Conservation (phyloP, 805 yeast genomes). For the Isabelozyma rhagii region DNA sequence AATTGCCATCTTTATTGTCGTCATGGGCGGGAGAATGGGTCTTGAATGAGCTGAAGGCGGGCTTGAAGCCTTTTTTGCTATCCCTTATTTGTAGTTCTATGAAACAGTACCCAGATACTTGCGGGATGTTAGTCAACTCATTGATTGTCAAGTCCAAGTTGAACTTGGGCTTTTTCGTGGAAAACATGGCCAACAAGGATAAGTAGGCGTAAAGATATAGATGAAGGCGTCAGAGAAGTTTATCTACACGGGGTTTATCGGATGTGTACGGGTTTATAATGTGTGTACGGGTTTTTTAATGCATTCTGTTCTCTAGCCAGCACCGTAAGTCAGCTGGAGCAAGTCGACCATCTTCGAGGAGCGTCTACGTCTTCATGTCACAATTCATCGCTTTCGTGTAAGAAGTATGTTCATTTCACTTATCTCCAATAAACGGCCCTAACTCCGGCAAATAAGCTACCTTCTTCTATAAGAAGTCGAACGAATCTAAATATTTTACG, state of each 20-base stretch:
- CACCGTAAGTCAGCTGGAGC: too few species aligned
- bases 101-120: conserved; percentile 63
- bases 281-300: too few species aligned
- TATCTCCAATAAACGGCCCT: too few species aligned
- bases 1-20: not conserved
- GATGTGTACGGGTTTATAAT: not conserved
- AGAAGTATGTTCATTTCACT: too few species aligned
- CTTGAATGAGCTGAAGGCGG: not conserved
- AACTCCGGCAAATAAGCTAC: too few species aligned
- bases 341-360: too few species aligned
- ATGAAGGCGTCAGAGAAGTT: not conserved
- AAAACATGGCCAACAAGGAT: conserved; percentile 8
- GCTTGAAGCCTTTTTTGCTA: conserved; percentile 19
- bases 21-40: not conserved
- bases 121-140: conserved; percentile 84
- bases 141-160: conserved; percentile 54
- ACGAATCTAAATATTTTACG: too few species aligned
- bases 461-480: too few species aligned
- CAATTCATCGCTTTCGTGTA: too few species aligned
- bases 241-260: not conserved
- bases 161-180: conserved; percentile 55
- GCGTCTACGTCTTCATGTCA: too few species aligned
- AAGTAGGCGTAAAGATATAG: not conserved
- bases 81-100: conserved; percentile 64
- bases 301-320: too few species aligned